Evolutionary conservation across 176 grass and related monocot species (phyloP).

Genomic region (Eleusine coracana): DNA sequence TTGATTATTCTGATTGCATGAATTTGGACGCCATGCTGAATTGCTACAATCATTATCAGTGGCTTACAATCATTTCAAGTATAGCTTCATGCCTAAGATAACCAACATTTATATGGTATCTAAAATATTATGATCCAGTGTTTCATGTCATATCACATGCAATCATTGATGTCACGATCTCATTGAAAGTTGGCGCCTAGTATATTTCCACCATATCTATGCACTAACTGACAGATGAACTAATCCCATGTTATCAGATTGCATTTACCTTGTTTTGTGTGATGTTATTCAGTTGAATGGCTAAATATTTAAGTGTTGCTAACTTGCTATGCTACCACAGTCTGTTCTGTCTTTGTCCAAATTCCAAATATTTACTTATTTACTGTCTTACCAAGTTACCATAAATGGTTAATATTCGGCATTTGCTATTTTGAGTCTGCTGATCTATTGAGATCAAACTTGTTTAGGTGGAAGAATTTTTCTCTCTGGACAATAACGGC

Average conservation of each 20-base stretch:
- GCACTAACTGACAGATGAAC: neutral
- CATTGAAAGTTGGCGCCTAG: neutral
- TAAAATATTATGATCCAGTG: neutral
- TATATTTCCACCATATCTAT: neutral
- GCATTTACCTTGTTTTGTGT: neutral
- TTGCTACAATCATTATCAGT: neutral
- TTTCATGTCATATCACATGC: neutral
- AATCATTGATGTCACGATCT: neutral
- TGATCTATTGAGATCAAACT: constrained; percentile 18
- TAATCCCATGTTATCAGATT: neutral
- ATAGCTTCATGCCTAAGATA: neutral
- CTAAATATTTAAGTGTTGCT: neutral
- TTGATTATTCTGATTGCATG: neutral
- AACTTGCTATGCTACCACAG: neutral
- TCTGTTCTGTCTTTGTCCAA: neutral
- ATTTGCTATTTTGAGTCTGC: neutral
- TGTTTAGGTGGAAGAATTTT: constrained; percentile 69
- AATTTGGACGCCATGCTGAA: neutral
- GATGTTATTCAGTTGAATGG: neutral
- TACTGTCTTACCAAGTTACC: neutral
- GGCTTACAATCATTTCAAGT: neutral
- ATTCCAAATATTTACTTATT: neutral
- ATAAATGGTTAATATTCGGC: constrained; percentile 1
- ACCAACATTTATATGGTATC: neutral
- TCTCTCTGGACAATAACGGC: constrained; percentile 68